phyloP scores from a whole-genome alignment of 495 filamentous ascomycete species.

The Xeromyces bisporus region DNA sequence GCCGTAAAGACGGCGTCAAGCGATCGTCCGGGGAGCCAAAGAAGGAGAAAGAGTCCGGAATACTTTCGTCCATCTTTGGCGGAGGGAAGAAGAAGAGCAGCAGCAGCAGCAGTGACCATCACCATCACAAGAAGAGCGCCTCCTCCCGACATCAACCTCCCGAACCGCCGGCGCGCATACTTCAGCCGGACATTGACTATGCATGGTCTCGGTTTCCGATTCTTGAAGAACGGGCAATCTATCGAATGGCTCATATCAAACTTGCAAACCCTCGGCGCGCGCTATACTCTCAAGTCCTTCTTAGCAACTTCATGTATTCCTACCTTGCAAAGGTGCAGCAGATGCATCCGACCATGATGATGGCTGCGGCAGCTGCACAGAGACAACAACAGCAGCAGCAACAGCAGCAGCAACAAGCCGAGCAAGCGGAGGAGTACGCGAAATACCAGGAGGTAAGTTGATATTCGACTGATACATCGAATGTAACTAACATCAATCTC shows the following conservation, averaged over 20 bases:
- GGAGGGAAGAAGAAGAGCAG: conserved; percentile 64
- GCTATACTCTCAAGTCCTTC: conserved; percentile 84
- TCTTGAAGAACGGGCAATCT: conserved; percentile 91
- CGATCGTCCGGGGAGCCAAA: conserved; percentile 59
- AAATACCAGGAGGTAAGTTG: conserved; percentile 45
- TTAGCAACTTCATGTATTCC: conserved; percentile 99
- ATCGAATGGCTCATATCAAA: conserved; percentile 97
- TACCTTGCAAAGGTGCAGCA: conserved; percentile 97
- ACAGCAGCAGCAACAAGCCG: conserved; percentile 45
- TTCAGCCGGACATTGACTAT: conserved; percentile 79
- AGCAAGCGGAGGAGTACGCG: conserved; percentile 53
- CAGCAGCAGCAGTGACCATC: conserved; percentile 38
- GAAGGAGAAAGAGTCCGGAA: conserved; percentile 68
- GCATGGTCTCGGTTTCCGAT: conserved; percentile 93
- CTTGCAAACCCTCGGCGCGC: conserved; percentile 89
- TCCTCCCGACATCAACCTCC: conserved; percentile 64
- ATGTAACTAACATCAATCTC: conserved; percentile 22
- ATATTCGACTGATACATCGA: too few species aligned
- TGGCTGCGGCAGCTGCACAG: conserved; percentile 40
- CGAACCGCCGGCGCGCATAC: conserved; percentile 51
- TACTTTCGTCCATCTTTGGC: conserved; percentile 84
- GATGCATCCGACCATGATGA: conserved; percentile 85
- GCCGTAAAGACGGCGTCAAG: conserved; percentile 61
- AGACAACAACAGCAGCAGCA: conserved; percentile 51
- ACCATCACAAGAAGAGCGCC: conserved; percentile 55